Base-by-base conservation (phyloP, 768 basidiomycete species). In the Coprinopsis sp. region DNA sequence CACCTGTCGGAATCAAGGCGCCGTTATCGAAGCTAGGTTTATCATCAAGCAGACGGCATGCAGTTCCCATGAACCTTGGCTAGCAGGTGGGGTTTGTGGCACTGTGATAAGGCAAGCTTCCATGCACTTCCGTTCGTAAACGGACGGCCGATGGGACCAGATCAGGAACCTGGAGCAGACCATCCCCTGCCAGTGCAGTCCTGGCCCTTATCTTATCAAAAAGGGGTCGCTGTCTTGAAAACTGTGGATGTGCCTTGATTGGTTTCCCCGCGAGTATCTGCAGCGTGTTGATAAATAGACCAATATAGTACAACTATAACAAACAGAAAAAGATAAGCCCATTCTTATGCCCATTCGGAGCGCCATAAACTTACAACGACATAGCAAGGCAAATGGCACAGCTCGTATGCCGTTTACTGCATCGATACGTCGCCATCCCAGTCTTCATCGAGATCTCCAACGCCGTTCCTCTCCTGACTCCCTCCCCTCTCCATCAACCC, bases 401-500 rank as follows among this genome's bases (percentile, higher is more conserved):
- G 44, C 42, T 53, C 54, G 52, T 19, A 33, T 44, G 37, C 48
- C 38, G 46, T 41, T 42, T n/a, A 30, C 10, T 29, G 39, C 44
- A 45, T 45, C 18, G 33, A 24, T 22, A 45, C 44, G 39, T 54
- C 57, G 27, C 54, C 60, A 4, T 59, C 53, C 37, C 43, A 51
- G 12, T 48, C 54, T 14, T 49, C 50, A 33, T 58, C 55, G 31
- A n/a, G n/a, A n/a, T 52, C 53, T 7, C 38, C 50, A 31, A 52
- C 53, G 3, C 44, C 58, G 22, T 51, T 57, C 14, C 56, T 55
- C 7, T 58, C 55, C 16, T 50, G 51, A 14, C 54, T 19, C 12
- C 59, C 50, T 42, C 54, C 60, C 24, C 53, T 40, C 30, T 61
- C 59, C 53, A 60, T 50, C 19, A 59, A 21, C 10, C 49, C 47